Evolutionary conservation across 139 green algal species (phyloP), one percentile per base, ranked within the genome.

Genomic region (Protoeuglena noctilucae): DNA sequence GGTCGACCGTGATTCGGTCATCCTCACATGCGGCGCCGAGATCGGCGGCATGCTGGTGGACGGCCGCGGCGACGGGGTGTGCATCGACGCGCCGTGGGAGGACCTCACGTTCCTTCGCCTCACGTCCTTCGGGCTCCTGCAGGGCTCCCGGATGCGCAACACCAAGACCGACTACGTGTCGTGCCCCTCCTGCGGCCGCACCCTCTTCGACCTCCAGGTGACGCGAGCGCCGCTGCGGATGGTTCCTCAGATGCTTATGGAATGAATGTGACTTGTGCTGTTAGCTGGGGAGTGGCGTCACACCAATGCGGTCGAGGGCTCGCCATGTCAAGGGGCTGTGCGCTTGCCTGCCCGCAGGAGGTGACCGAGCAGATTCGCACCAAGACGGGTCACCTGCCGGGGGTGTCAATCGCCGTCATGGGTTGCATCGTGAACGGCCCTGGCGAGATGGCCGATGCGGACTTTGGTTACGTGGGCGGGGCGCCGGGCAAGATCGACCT

Each of bases 341-440:
- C n/a, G n/a, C n/a, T n/a, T n/a, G n/a, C n/a, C n/a, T n/a, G n/a
- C n/a, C n/a, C n/a, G n/a, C n/a, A n/a, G 34, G 89, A 96, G 69
- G 82, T 98, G 12, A 98, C 91, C 1, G 89, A 93, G 5, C 71
- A 87, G 63, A 98, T 98, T 73, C 67, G 79, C 12, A 28, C 58
- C n/a, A 69, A 71, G 28, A 98, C 91, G 3, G 88, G 88, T 29
- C 91, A 98, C 72, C 72, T 98, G 47, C 91, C 90, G 7, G 80
- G 84, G 47, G 87, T 94, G 27, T 82, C 86, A 4, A 97, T 99
- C 51, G 92, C 92, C 28, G 71, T 99, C 55, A 99, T 99, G 92
- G 92, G 92, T 30, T 96, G 89, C 88, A 97, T 97, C 60, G 89
- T 97, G 25, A 97, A 97, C 67, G 91, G 91, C 0, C 92, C 92